Evolutionary conservation across 2,329 filamentous ascomycete genomes (phyloP), one percentile per base, ranked within the genome.

Genomic region (Neospermospora avenae): DNA sequence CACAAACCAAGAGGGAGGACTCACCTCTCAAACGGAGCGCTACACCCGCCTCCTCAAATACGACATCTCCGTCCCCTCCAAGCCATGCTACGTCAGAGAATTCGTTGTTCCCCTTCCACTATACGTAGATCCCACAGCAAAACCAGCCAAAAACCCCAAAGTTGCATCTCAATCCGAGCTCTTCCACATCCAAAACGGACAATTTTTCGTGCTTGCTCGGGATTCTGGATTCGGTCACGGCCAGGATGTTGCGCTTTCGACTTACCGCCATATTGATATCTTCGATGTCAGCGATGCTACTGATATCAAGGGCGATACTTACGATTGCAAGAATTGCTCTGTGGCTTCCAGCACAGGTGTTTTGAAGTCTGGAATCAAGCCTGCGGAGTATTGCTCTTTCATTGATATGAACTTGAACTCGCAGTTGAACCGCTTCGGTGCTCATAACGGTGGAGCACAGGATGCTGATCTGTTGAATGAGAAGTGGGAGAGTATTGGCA

Each of bases 401-500:
- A 69, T 91, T 34, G 84, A 90, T 68, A 87, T 82, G 71, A 91
- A 91, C 70, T 77, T 86, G 61, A 86, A 88, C 64, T 69, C 75
- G 1, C 80, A 91, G 74, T 77, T 91, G 22, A 80, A 78, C 41
- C 81, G 83, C 20, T 91, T 91, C 65, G 83, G 84, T 0, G 73
- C 89, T 3, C 85, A 88, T 67, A 91, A 91, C 66, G 88, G 88
- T 2, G 87, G 86, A 0, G 75, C 73, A 0, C 80, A 86, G 65
- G 81, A 88, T 68, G 68, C 74, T 0, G 74, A 72, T 0, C 73
- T 91, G 37, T 70, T 91, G 70, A 90, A 91, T 67, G 88, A 91
- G 77, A 91, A 91, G 70, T 91, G 88, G 88, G 88, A 92, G 76
- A 84, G 82, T 20, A 74, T 91, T 51, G 82, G 84, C 2, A 70